Percentiles rank a stretch among this genome's conserved stretches.
Evolutionary conservation across 139 green algal genomes (phyloP).

Genomic region (Chlorella vulgaris): DNA sequence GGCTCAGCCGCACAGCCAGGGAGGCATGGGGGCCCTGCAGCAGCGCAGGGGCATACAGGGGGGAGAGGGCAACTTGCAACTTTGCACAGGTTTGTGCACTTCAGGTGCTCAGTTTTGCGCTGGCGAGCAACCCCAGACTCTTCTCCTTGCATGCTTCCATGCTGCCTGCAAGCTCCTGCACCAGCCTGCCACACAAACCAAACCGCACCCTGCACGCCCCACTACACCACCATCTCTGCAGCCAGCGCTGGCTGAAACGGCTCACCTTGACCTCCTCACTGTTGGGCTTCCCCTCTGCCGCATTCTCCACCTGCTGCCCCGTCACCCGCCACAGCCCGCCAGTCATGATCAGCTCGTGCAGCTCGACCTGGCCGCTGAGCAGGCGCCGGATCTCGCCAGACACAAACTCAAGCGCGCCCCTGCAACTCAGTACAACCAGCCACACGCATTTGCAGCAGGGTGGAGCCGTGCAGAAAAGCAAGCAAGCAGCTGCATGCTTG

Average conservation of each 20-base stretch:
- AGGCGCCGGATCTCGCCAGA: conserved; percentile 60
- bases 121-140: no score
- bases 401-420: conserved; percentile 62
- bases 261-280: not conserved
- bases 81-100: no score
- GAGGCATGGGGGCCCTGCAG: conserved; percentile 62
- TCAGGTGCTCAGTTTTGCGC: no score
- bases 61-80: no score
- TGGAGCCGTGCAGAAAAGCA: not conserved
- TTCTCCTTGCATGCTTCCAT: no score
- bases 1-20: conserved; percentile 62
- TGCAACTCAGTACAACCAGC: not conserved
- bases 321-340: conserved; percentile 59
- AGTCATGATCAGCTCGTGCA: conserved; percentile 79
- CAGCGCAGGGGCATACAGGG: not conserved
- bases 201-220: no score
- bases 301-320: conserved; percentile 57
- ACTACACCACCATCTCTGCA: no score
- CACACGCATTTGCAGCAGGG: not conserved
- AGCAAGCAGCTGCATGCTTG: not conserved
- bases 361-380: conserved; percentile 52
- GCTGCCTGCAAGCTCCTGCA: no score
- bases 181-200: no score
- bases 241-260: no score
- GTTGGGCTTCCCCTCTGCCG: conserved; percentile 7